Evolutionary conservation across 75 land plant species (phyloP), one percentile per base, ranked within the genome.

Genomic region (Selaginella moellendorffii): DNA sequence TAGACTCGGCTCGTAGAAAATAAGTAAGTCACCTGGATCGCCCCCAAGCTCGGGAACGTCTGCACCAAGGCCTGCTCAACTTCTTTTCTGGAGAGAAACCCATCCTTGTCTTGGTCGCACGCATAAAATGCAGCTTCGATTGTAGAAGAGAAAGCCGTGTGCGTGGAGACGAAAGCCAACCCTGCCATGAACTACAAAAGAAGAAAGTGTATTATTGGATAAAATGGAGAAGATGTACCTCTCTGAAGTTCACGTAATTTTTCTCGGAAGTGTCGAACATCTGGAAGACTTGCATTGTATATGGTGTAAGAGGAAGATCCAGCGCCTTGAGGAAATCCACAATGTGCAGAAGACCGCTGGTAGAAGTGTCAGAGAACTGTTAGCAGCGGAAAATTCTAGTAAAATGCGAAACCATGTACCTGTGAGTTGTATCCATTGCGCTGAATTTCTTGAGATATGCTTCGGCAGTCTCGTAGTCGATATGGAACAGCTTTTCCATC

Each of bases 111-210:
- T 27, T 25, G 0, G 54, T 73, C 75, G 68, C 75, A 73, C 30
- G 75, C 75, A 12, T 62, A 52, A 54, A 73, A 73, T 1, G 71
- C 75, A 51, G 65, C 71, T 25, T 73, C 64, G 14, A 73, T 68
- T 42, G 65, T 68, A 17, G 17, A 19, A 14, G 71, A 58, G 31
- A 73, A 73, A 21, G 75, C 61, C 1, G 70, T 73, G 30, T 73
- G 71, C 24, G 24, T 54, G 1, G 75, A 73, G 21, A 73, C 26
- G 24, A 73, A 73, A 14, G 75, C 75, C 22, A 73, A 62, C 64
- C 75, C 70, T 73, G 75, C 75, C 26, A 73, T 29, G 62, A 73
- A 73, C 75, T 73, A 46, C 21, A n/a, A n/a, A n/a, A n/a, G n/a
- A n/a, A n/a, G n/a, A n/a, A n/a, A n/a, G n/a, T n/a, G n/a, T n/a